A percentile compares a stretch with the other conserved stretches of the same genome.
Evolutionary conservation across 2,329 filamentous ascomycete species (phyloP).

Genomic region (Xylaria sp.): DNA sequence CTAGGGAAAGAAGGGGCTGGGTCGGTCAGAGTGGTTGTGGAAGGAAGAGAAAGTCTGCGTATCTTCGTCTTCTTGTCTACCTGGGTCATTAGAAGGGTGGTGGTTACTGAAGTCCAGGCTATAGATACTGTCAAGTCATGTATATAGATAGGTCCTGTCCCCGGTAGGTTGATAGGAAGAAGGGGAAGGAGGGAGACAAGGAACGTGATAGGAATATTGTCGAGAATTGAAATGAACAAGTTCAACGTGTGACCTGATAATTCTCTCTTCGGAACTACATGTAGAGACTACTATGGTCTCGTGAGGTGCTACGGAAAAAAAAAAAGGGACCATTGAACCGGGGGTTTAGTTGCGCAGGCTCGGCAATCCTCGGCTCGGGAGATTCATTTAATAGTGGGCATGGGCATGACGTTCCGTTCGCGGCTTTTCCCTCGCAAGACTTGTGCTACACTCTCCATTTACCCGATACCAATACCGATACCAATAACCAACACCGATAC

Average conservation of each 20-base stretch:
- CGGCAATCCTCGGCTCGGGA: conserved; percentile 47
- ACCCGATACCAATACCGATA: too few species aligned
- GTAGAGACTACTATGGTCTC: too few species aligned
- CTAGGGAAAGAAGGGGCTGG: background rate
- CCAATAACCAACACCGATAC: too few species aligned
- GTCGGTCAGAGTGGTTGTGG: background rate
- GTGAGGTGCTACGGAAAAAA: conserved; percentile 1
- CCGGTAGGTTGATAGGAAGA: background rate
- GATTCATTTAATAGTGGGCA: conserved; percentile 27
- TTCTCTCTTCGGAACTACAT: background rate
- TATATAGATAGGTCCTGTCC: too few species aligned
- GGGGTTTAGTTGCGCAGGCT: conserved; percentile 32
- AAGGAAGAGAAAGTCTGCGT: background rate
- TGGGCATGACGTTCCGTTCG: too few species aligned
- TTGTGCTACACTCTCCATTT: too few species aligned
- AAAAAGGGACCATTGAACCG: background rate
- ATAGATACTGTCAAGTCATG: too few species aligned
- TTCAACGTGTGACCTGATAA: background rate
- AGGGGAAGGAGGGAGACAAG: too few species aligned
- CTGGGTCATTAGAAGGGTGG: too few species aligned
- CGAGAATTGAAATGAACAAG: background rate
- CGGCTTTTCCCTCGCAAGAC: conserved; percentile 29
- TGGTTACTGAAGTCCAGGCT: too few species aligned
- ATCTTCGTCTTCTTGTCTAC: background rate
- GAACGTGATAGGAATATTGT: background rate